Conservation (phyloP, 257 asterid genomes). For the Jacaranda copaia region DNA sequence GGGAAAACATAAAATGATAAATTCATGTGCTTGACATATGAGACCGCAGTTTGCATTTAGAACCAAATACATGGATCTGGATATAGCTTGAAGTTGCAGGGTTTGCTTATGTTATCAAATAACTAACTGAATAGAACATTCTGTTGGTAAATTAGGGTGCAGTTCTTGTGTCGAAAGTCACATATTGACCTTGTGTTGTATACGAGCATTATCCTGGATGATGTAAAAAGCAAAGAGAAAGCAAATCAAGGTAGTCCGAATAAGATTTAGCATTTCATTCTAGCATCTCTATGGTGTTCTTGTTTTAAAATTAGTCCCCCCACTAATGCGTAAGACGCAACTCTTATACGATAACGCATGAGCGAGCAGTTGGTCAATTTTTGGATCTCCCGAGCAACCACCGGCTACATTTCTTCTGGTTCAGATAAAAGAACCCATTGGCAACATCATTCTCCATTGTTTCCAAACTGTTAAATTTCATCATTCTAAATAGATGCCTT, state of each 20-base stretch:
- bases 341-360: not conserved
- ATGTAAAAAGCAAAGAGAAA: constrained; percentile 20
- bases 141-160: constrained; percentile 10
- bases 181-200: constrained; percentile 19
- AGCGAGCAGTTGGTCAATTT: constrained; percentile 6
- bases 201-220: constrained; percentile 11
- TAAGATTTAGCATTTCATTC: constrained; percentile 16
- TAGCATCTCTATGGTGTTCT: not conserved
- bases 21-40: constrained; percentile 13
- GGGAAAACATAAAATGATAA: constrained; percentile 17
- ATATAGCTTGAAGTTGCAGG: constrained; percentile 5
- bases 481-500: constrained; percentile 13
- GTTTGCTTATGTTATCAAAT: constrained; percentile 5
- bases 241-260: constrained; percentile 11
- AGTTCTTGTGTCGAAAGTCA: constrained; percentile 26
- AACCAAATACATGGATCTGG: constrained; percentile 22
- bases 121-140: constrained; percentile 26
- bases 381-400: not conserved
- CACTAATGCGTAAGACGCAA: constrained; percentile 12
- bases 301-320: constrained; percentile 21
- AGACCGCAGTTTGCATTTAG: constrained; percentile 33
- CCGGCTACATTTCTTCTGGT: constrained; percentile 19
- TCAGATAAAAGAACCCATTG: constrained; percentile 15
- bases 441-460: not conserved
- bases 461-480: constrained; percentile 17